Conservation (phyloP, 2,329 filamentous ascomycete species). For the Aureobasidium uvarum region DNA sequence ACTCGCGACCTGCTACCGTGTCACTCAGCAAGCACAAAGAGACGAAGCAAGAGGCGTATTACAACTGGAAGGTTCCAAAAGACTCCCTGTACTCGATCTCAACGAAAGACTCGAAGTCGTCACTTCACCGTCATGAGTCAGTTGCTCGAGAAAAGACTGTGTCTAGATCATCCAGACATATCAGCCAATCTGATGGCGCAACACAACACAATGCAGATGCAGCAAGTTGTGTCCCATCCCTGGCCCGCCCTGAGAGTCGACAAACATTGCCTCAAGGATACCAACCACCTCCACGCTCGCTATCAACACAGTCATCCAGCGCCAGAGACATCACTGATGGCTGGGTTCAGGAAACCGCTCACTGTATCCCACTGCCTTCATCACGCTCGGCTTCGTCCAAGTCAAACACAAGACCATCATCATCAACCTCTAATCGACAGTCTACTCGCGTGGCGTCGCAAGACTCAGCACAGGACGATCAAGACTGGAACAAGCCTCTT, state of each 20-base stretch:
- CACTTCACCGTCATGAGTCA: background rate
- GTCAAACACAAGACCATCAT: background rate
- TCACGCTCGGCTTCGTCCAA: background rate
- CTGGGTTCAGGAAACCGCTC: background rate
- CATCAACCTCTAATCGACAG: background rate
- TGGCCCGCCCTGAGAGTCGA: background rate
- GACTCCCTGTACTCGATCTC: conserved; percentile 17
- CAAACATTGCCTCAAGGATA: background rate
- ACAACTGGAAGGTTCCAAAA: conserved; percentile 1
- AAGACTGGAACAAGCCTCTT: background rate
- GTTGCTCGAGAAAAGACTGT: background rate
- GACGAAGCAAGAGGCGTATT: background rate
- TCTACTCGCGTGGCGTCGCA: background rate
- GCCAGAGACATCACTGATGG: background rate
- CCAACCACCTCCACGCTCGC: background rate
- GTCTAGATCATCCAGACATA: background rate
- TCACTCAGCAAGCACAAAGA: background rate
- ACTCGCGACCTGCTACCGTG: background rate
- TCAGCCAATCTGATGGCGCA: background rate
- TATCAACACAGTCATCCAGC: background rate
- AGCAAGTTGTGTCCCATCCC: background rate
- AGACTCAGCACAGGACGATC: background rate
- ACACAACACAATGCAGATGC: background rate
- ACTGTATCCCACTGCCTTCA: background rate
- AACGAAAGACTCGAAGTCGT: background rate